Conservation (phyloP, 2,329 filamentous ascomycete species). For the Gremmenia infestans region DNA sequence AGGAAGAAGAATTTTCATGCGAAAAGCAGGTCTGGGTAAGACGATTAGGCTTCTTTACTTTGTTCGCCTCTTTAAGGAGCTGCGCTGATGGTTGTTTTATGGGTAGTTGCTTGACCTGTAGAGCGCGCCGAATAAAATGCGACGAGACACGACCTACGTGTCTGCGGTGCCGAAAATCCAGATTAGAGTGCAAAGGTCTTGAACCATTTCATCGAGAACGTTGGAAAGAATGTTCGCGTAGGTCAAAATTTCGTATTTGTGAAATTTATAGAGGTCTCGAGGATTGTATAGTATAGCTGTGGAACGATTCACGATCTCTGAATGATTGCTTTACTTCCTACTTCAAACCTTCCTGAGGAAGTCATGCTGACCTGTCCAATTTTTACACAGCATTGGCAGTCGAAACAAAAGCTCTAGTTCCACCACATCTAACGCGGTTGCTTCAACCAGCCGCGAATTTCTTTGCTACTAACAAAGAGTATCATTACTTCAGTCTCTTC, state of each 20-base stretch:
- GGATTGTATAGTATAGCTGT: too few relatives aligned
- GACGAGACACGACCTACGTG: conserved; percentile 5
- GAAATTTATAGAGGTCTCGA: too few relatives aligned
- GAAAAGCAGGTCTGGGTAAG: background rate
- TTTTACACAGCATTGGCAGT: background rate
- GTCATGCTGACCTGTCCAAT: background rate
- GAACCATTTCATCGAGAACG: background rate
- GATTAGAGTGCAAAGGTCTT: background rate
- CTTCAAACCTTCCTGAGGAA: background rate
- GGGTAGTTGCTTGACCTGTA: background rate
- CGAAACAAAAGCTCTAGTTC: conserved; percentile 1
- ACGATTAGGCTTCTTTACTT: background rate
- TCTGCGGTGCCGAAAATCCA: background rate
- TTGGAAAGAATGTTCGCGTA: background rate
- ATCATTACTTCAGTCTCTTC: conserved; percentile 18
- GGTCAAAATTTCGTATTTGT: too few relatives aligned
- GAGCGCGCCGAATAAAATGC: conserved; percentile 6
- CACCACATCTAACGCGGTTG: conserved; percentile 7
- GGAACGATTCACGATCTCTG: too few relatives aligned
- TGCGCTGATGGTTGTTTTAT: background rate
- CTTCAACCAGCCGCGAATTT: conserved; percentile 1
- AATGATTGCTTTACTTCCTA: too few relatives aligned
- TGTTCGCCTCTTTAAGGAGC: background rate
- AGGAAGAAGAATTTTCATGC: background rate
- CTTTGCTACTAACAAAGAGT: conserved; percentile 16